These are phyloP conservation scores for Solanum okadae DNA, from an alignment of 257 asterid genomes.

Conservation along the genomic window DNA sequence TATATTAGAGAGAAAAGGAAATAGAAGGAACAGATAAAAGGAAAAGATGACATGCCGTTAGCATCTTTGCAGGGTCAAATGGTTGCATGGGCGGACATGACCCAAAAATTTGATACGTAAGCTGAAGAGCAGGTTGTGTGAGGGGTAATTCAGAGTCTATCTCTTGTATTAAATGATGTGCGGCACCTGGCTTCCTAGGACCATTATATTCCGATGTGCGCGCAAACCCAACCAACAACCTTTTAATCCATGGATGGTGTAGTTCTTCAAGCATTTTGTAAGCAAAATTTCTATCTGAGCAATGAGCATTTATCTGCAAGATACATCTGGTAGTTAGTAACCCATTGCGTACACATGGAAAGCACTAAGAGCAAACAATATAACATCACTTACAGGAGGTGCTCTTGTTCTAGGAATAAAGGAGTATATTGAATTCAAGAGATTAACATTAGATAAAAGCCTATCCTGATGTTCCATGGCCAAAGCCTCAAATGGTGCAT, in stretches of 20 bases:
- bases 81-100: constrained; percentile 99
- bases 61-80: constrained; percentile 98
- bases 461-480: constrained; percentile 68
- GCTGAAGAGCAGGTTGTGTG: constrained; percentile 81
- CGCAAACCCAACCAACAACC: constrained; percentile 82
- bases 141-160: constrained; percentile 77
- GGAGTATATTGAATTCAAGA: constrained; percentile 77
- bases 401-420: constrained; percentile 93
- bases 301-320: constrained; percentile 62
- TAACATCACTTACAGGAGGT: constrained; percentile 67
- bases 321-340: not conserved
- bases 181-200: constrained; percentile 59
- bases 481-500: constrained; percentile 81
- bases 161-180: constrained; percentile 84
- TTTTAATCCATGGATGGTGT: constrained; percentile 94
- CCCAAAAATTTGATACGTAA: constrained; percentile 78
- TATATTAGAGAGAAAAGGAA: not conserved
- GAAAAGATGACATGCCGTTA: constrained; percentile 44
- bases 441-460: constrained; percentile 54
- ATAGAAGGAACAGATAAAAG: not conserved
- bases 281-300: constrained; percentile 83
- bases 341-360: not conserved
- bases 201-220: constrained; percentile 91
- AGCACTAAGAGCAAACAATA: not conserved
- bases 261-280: constrained; percentile 77